Evolutionary conservation across 352 stramenopile species (phyloP).

Genomic region (Phytophthora cactorum): DNA sequence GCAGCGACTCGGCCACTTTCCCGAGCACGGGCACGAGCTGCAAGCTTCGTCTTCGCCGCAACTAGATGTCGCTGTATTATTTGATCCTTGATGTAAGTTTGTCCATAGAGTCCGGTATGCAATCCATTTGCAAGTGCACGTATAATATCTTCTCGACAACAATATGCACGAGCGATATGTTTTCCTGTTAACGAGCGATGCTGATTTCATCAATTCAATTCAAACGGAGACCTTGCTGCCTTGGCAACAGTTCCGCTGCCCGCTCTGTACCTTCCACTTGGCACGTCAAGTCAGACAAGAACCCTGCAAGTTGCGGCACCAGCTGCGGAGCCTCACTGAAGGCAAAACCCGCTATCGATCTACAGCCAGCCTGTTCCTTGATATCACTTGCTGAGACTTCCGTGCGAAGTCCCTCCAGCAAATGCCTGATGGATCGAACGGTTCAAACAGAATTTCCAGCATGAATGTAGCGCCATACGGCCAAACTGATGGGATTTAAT

Average conservation of each 20-base stretch:
- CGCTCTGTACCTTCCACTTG: constrained; percentile 8
- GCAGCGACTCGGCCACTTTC: constrained; percentile 21
- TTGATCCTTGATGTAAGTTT: constrained; percentile 11
- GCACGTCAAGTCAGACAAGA: constrained; percentile 4
- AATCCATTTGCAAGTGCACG: background rate
- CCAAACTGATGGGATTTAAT: background rate
- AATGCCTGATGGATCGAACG: constrained; percentile 7
- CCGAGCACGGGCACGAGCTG: constrained; percentile 33
- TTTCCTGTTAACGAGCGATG: too few relatives aligned
- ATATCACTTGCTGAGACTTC: constrained; percentile 18
- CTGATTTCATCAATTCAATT: too few relatives aligned
- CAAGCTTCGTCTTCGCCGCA: constrained; percentile 32
- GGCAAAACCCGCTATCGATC: constrained; percentile 2
- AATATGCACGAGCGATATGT: too few relatives aligned
- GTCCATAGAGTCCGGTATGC: constrained; percentile 18
- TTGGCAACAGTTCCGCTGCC: constrained; percentile 4
- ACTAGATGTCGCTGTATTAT: constrained; percentile 25
- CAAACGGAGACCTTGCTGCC: too few relatives aligned
- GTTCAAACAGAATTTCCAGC: background rate
- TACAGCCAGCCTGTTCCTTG: constrained; percentile 11
- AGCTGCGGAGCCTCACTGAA: constrained; percentile 3
- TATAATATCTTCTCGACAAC: background rate
- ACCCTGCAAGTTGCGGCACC: constrained; percentile 4
- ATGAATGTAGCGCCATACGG: constrained; percentile 10
- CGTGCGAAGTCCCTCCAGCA: constrained; percentile 15